A percentile compares a stretch with the other conserved stretches of the same genome.
Evolutionary conservation across 345 rosid species (phyloP).

Genomic region (Gossypium australe): DNA sequence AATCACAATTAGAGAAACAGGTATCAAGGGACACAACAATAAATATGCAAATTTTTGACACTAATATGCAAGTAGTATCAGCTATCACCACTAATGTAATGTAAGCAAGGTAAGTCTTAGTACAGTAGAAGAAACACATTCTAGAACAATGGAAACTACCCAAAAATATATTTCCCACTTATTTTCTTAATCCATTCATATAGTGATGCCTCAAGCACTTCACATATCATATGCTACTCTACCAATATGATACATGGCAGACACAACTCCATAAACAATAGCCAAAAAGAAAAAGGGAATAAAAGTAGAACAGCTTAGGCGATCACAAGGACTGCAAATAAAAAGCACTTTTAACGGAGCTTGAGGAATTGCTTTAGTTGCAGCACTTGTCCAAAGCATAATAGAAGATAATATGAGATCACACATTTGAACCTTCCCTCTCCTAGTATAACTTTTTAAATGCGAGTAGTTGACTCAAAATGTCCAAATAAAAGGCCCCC

Average conservation of each 20-base stretch:
- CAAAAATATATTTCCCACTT: neutral
- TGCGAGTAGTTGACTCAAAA: neutral
- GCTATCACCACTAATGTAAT: neutral
- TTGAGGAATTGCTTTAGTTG: neutral
- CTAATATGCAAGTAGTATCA: neutral
- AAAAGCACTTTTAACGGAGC: neutral
- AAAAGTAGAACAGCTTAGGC: neutral
- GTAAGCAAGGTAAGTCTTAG: neutral
- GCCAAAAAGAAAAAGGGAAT: neutral
- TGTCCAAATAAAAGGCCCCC: neutral
- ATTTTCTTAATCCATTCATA: neutral
- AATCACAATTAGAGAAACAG: conserved; percentile 4
- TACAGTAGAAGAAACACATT: neutral
- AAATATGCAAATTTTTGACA: neutral
- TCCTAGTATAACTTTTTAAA: neutral
- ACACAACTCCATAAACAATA: neutral
- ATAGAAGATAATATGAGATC: neutral
- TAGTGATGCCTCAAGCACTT: neutral
- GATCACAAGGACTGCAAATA: neutral
- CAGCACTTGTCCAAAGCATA: neutral
- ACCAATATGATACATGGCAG: neutral
- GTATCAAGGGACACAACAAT: neutral
- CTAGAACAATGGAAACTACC: neutral
- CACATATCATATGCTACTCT: neutral
- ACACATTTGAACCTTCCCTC: neutral